Conservation (phyloP, 2,329 filamentous ascomycete genomes). For the Diaporthe vexans region DNA sequence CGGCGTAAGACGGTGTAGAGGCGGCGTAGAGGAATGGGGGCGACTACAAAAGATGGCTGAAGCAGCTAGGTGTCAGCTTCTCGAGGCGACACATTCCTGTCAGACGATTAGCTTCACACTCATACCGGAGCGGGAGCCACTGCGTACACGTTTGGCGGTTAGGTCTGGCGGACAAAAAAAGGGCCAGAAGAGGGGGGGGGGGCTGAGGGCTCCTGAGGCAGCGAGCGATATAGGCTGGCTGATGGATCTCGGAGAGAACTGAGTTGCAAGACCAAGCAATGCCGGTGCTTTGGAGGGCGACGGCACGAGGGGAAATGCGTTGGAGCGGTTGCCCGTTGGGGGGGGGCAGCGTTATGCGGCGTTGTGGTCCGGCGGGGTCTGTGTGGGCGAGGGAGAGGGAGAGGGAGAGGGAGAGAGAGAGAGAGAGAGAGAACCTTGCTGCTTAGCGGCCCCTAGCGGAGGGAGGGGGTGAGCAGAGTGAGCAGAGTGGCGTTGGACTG, state of each 20-base stretch:
- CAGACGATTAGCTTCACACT: conserved; percentile 26
- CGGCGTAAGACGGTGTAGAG: conserved; percentile 13
- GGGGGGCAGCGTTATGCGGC: conserved; percentile 40
- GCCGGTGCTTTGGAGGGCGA: conserved; percentile 6
- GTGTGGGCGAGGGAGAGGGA: neutral
- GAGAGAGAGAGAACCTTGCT: neutral
- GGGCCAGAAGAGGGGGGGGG: neutral
- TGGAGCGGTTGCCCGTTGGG: conserved; percentile 1
- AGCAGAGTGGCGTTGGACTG: conserved; percentile 6
- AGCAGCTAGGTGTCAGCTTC: conserved; percentile 28
- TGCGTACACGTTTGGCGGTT: conserved; percentile 27
- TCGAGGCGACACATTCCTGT: conserved; percentile 28
- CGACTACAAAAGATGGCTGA: conserved; percentile 22
- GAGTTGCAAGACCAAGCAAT: neutral
- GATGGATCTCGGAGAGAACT: neutral
- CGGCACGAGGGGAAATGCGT: conserved; percentile 9
- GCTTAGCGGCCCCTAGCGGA: neutral
- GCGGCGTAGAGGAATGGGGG: conserved; percentile 14
- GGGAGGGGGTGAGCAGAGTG: conserved; percentile 19
- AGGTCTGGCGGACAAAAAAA: conserved; percentile 6
- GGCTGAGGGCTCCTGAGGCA: neutral
- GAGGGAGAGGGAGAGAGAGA: neutral
- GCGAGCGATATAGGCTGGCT: neutral
- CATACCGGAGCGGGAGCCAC: conserved; percentile 9
- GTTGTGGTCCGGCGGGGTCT: conserved; percentile 27